phyloP scores from a whole-genome alignment of 1,284 basidiomycete genomes.

The Megacollybia platyphylla region DNA sequence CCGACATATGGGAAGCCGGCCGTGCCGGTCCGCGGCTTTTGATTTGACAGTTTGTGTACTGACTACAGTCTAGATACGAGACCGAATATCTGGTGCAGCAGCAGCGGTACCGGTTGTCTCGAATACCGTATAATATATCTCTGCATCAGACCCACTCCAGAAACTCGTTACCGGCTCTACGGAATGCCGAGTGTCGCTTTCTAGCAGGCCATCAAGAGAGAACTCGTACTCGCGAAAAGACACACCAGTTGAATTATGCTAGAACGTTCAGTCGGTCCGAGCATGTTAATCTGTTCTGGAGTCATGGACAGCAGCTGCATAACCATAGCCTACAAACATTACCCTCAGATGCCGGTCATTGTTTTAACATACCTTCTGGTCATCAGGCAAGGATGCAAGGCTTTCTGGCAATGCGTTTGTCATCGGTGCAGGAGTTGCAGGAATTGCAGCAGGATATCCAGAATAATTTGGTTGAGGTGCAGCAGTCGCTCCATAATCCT shows the following conservation, averaged over 20 bases:
- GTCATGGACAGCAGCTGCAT: slow-evolving; percentile 81
- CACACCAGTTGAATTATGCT: slow-evolving; percentile 80
- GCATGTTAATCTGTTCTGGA: slow-evolving; percentile 75
- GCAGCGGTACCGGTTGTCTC: too few species aligned
- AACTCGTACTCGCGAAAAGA: slow-evolving; percentile 6
- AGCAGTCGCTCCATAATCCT: not conserved
- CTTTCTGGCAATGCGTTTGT: not conserved
- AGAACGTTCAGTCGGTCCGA: slow-evolving; percentile 74
- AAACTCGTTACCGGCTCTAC: too few species aligned
- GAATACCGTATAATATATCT: too few species aligned
- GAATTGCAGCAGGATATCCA: not conserved
- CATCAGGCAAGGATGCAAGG: not conserved
- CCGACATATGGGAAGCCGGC: too few species aligned
- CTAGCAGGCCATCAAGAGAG: too few species aligned
- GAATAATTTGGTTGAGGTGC: not conserved
- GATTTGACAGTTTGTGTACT: too few species aligned
- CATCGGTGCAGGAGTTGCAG: not conserved
- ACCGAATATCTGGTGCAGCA: too few species aligned
- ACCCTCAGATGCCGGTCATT: too few species aligned
- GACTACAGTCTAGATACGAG: too few species aligned
- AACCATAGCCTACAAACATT: slow-evolving; percentile 51
- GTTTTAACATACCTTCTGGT: not conserved
- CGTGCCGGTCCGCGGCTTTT: too few species aligned
- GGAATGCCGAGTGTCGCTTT: too few species aligned
- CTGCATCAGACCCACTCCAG: too few species aligned